Conservation (phyloP, 2,329 filamentous ascomycete species). For the Teratosphaeria pseudoeucalypti region DNA sequence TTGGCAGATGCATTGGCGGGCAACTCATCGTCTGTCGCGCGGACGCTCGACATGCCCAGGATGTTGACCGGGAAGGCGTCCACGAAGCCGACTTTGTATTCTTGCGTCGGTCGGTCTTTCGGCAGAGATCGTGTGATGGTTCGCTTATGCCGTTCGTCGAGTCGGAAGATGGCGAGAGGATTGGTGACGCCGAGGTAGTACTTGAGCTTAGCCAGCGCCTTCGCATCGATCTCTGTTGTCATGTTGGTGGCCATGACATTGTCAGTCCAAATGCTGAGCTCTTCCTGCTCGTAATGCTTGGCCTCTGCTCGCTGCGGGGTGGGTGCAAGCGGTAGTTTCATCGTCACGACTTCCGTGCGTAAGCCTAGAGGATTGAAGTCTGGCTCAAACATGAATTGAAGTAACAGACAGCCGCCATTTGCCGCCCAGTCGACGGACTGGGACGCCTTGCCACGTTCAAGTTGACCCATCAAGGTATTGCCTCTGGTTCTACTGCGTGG, state of each 20-base stretch:
- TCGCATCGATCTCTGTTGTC: slow-evolving; percentile 34
- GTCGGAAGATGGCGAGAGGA: slow-evolving; percentile 56
- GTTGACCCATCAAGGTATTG: slow-evolving; percentile 4
- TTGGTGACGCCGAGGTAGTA: slow-evolving; percentile 58
- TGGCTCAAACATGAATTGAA: slow-evolving; percentile 51
- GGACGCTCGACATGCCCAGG: slow-evolving; percentile 54
- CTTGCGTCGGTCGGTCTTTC: slow-evolving; percentile 52
- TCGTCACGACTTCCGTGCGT: slow-evolving; percentile 42
- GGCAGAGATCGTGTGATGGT: slow-evolving; percentile 54
- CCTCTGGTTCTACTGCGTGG: slow-evolving; percentile 3
- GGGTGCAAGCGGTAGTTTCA: slow-evolving; percentile 58
- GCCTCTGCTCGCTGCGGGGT: slow-evolving; percentile 45
- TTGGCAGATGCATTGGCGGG: slow-evolving; percentile 37
- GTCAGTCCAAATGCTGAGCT: slow-evolving; percentile 58
- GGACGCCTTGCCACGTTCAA: background rate
- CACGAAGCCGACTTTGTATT: slow-evolving; percentile 56
- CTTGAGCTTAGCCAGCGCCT: slow-evolving; percentile 52
- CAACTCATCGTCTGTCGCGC: slow-evolving; percentile 49
- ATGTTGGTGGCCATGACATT: slow-evolving; percentile 38
- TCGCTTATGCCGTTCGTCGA: slow-evolving; percentile 45
- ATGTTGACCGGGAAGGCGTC: slow-evolving; percentile 64
- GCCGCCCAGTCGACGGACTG: slow-evolving; percentile 38
- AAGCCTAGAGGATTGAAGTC: slow-evolving; percentile 16
- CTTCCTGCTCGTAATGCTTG: slow-evolving; percentile 48
- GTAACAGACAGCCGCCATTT: slow-evolving; percentile 51